phyloP scores from a whole-genome alignment of 2,329 filamentous ascomycete genomes.

The Alternaria novae-zelandiae region DNA sequence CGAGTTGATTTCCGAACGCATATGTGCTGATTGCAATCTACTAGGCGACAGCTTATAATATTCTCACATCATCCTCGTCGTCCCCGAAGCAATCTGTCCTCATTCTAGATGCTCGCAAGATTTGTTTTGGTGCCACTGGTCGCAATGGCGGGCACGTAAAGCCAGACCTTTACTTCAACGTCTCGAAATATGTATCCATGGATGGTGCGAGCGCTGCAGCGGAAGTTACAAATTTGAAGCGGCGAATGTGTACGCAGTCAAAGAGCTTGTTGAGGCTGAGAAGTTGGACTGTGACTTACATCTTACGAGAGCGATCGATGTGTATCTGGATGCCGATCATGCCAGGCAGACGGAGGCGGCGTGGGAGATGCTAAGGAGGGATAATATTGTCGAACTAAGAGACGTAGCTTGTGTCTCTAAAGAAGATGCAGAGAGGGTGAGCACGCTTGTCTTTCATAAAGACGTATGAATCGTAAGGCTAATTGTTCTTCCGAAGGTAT shows the following conservation, averaged over 20 bases:
- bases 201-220: not conserved
- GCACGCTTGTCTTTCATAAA: not conserved
- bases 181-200: not conserved
- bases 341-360: not conserved
- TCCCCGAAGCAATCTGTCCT: not conserved
- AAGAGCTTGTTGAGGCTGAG: not conserved
- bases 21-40: not conserved
- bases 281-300: not conserved
- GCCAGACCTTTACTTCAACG: conserved; percentile 1
- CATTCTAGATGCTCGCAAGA: conserved; percentile 55
- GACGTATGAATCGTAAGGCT: not conserved
- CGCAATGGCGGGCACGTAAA: conserved; percentile 60
- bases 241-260: not conserved
- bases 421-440: not conserved
- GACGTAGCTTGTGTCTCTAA: not conserved
- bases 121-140: conserved; percentile 60
- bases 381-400: not conserved
- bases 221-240: not conserved
- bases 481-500: not conserved
- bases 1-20: not conserved
- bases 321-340: conserved; percentile 1
- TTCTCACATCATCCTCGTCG: not conserved
- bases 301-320: not conserved
- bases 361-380: not conserved
- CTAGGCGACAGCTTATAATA: conserved; percentile 1